A percentile compares a stretch with the other conserved stretches of the same genome.
These are phyloP conservation scores for Trametopsis cervina DNA, from an alignment of 768 basidiomycete species.

Conservation along the genomic window DNA sequence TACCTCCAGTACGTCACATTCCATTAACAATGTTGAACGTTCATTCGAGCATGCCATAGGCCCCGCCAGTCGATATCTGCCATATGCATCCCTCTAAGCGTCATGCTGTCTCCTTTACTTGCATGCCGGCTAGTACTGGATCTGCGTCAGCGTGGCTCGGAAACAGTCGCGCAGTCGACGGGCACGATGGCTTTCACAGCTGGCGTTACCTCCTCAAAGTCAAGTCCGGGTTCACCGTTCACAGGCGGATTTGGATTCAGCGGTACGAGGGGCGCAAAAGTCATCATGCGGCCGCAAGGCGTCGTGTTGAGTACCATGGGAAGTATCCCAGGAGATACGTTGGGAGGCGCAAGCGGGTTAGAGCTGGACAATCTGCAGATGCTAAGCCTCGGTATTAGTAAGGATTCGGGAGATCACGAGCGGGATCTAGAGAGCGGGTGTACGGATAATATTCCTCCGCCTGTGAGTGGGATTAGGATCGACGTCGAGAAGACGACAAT, in stretches of 20 bases:
- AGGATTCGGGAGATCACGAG: not conserved
- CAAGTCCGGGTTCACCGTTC: slow-evolving; percentile 23
- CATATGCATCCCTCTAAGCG: slow-evolving; percentile 77
- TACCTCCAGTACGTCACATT: slow-evolving; percentile 64
- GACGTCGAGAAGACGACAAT: slow-evolving; percentile 27
- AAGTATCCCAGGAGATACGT: slow-evolving; percentile 18
- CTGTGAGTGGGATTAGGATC: slow-evolving; percentile 23
- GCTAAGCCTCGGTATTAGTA: slow-evolving; percentile 7
- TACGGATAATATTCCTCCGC: slow-evolving; percentile 9
- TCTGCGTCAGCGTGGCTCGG: slow-evolving; percentile 74
- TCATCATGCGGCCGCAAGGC: slow-evolving; percentile 19
- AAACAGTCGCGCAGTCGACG: slow-evolving; percentile 63
- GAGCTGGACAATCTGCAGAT: slow-evolving; percentile 20
- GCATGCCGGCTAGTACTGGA: slow-evolving; percentile 81
- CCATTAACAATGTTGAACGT: not conserved
- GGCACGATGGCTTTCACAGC: slow-evolving; percentile 24
- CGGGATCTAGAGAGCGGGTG: slow-evolving; percentile 1
- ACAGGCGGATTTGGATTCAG: slow-evolving; percentile 21
- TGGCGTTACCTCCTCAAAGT: slow-evolving; percentile 22
- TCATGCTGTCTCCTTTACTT: slow-evolving; percentile 75
- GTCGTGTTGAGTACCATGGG: slow-evolving; percentile 25
- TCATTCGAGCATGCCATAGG: slow-evolving; percentile 30
- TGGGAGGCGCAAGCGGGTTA: slow-evolving; percentile 18
- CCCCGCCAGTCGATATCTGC: slow-evolving; percentile 79
- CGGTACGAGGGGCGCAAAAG: slow-evolving; percentile 16